Evolutionary conservation across 1,284 basidiomycete species (phyloP).

Genomic region (Heterobasidion occidentale): DNA sequence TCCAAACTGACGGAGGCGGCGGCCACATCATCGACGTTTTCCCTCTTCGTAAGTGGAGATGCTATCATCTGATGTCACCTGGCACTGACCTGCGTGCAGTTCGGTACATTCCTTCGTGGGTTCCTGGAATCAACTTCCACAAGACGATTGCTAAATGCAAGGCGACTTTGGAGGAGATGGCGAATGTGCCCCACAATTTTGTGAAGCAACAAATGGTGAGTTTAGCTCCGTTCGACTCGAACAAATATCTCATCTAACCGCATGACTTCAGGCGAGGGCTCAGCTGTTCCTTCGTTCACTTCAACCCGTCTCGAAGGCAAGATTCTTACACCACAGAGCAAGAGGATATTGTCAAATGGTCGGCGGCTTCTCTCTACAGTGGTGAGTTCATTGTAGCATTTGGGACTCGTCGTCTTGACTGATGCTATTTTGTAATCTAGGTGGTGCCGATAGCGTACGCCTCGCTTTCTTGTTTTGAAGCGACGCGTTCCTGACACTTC

Average conservation of each 20-base stretch:
- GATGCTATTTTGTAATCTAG: constrained; percentile 1
- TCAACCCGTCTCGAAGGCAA: constrained; percentile 15
- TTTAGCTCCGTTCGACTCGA: neutral
- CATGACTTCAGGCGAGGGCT: constrained; percentile 17
- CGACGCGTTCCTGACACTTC: neutral
- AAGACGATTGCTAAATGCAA: constrained; percentile 14
- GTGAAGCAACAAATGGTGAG: constrained; percentile 19
- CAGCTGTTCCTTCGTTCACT: constrained; percentile 18
- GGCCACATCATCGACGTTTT: constrained; percentile 53
- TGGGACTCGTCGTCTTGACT: neutral
- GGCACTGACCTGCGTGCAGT: neutral
- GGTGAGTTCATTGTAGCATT: constrained; percentile 7
- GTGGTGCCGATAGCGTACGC: constrained; percentile 20
- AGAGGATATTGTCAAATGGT: constrained; percentile 17
- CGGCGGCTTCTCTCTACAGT: constrained; percentile 19
- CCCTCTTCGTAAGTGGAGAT: constrained; percentile 35
- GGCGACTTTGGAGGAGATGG: constrained; percentile 14
- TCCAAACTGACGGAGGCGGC: constrained; percentile 48
- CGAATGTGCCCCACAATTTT: constrained; percentile 17
- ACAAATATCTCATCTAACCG: neutral
- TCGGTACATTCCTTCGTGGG: neutral
- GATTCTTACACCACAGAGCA: constrained; percentile 14
- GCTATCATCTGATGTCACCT: neutral
- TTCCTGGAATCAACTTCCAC: constrained; percentile 11
- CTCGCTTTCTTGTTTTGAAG: neutral